These are phyloP conservation scores for Boletus rubescentipes DNA, from an alignment of 768 basidiomycete species.

Conservation along the genomic window DNA sequence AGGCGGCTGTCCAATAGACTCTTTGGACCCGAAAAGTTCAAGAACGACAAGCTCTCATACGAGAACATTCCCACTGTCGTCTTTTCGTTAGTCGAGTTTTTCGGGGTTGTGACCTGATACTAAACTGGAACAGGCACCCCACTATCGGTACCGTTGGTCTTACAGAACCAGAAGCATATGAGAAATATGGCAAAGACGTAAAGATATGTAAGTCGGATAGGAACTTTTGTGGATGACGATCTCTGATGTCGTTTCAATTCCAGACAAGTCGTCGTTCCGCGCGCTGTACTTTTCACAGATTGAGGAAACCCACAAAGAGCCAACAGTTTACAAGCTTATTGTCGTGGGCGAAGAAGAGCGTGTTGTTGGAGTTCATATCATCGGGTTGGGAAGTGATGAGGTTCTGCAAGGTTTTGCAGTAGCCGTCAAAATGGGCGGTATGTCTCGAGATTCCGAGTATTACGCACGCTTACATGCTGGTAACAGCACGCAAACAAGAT, in stretches of 20 bases:
- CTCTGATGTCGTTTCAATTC: not conserved
- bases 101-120: slow-evolving; percentile 2
- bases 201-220: slow-evolving; percentile 76
- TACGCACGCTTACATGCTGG: slow-evolving; percentile 4
- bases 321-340: slow-evolving; percentile 91
- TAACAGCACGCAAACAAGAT: slow-evolving; percentile 70
- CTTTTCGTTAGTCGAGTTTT: slow-evolving; percentile 72
- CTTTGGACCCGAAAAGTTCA: slow-evolving; percentile 85
- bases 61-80: slow-evolving; percentile 93
- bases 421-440: slow-evolving; percentile 94
- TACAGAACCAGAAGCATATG: slow-evolving; percentile 86
- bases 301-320: slow-evolving; percentile 88
- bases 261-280: slow-evolving; percentile 79
- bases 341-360: slow-evolving; percentile 86
- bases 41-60: slow-evolving; percentile 85
- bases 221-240: not conserved
- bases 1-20: slow-evolving; percentile 85
- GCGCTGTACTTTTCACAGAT: slow-evolving; percentile 93
- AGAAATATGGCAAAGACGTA: slow-evolving; percentile 83
- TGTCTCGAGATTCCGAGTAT: slow-evolving; percentile 12
- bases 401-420: slow-evolving; percentile 94
- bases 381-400: slow-evolving; percentile 92
- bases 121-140: slow-evolving; percentile 64
- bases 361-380: slow-evolving; percentile 93
- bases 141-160: slow-evolving; percentile 94